Evolutionary conservation across 805 yeast species (phyloP).

Genomic region (Nakazawaea wickerhamii): DNA sequence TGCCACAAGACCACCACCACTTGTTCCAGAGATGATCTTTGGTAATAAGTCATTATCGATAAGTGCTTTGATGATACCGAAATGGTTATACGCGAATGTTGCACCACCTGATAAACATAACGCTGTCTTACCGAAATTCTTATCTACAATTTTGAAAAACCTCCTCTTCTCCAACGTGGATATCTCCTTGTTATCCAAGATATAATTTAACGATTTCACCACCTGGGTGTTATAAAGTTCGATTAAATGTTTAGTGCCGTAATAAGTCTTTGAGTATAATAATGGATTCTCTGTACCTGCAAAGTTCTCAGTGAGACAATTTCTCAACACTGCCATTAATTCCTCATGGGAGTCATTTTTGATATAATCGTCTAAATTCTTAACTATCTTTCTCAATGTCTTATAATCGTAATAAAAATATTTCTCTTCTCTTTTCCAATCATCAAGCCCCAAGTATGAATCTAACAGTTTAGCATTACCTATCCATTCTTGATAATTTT

Average conservation of each 20-base stretch:
- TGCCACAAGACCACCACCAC: slow-evolving; percentile 78
- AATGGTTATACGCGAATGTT: slow-evolving; percentile 69
- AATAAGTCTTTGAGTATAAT: slow-evolving; percentile 67
- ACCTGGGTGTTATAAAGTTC: slow-evolving; percentile 51
- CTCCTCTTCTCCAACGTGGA: slow-evolving; percentile 36
- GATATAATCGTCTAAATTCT: slow-evolving; percentile 34
- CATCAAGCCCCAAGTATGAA: slow-evolving; percentile 47
- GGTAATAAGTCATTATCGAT: slow-evolving; percentile 65
- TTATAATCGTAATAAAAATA: slow-evolving; percentile 66
- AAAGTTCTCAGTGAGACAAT: slow-evolving; percentile 66
- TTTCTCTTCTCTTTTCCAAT: slow-evolving; percentile 57
- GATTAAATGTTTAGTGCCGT: slow-evolving; percentile 64
- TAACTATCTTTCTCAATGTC: slow-evolving; percentile 45
- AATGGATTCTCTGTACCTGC: slow-evolving; percentile 74
- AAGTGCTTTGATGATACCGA: slow-evolving; percentile 69
- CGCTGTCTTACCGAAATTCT: slow-evolving; percentile 69
- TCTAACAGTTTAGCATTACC: slow-evolving; percentile 54
- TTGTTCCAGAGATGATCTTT: slow-evolving; percentile 66
- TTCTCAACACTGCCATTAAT: slow-evolving; percentile 51
- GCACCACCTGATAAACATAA: slow-evolving; percentile 77
- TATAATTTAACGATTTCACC: slow-evolving; percentile 36
- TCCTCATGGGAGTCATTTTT: slow-evolving; percentile 31
- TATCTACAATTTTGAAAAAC: slow-evolving; percentile 52
- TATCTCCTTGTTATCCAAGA: slow-evolving; percentile 34
- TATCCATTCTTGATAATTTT: slow-evolving; percentile 57